A percentile compares a stretch with the other conserved stretches of the same genome.
phyloP scores from a whole-genome alignment of 148 eudicot genomes.

The Chenopodium album region DNA sequence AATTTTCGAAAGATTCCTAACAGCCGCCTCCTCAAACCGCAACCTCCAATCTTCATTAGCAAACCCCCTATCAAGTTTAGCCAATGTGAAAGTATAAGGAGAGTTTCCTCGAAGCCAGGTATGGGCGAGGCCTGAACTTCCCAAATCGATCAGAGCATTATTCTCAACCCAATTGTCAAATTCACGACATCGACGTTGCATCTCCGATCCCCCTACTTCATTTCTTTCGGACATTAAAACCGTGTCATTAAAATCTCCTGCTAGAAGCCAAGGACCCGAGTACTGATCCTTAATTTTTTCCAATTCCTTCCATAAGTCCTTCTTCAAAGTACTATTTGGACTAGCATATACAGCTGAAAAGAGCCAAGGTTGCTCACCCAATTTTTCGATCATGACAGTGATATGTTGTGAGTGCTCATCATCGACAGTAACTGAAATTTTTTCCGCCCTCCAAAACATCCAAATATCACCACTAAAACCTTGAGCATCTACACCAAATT shows the following conservation, averaged over 20 bases:
- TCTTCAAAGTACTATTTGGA: background rate
- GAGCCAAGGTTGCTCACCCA: background rate
- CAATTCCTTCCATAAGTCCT: background rate
- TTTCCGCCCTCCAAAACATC: background rate
- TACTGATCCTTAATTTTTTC: rapidly evolving
- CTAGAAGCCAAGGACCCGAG: background rate
- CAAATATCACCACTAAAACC: conserved; percentile 9
- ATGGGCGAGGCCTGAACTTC: background rate
- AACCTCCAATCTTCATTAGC: background rate
- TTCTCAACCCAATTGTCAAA: background rate
- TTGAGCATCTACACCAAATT: background rate
- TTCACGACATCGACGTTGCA: background rate
- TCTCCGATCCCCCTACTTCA: no score
- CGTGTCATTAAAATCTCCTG: conserved; percentile 1
- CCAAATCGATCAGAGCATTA: background rate
- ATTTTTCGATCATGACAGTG: background rate
- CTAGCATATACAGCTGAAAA: background rate
- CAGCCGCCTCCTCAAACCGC: background rate
- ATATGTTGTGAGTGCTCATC: background rate
- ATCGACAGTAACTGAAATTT: background rate
- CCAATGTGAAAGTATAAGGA: background rate
- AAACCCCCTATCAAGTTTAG: background rate
- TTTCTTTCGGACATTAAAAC: background rate
- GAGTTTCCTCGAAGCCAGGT: background rate
- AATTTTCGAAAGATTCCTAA: background rate